Evolutionary conservation across 371 early-diverging fungal genomes (phyloP).

Genomic region (Actinomucor elegans): DNA sequence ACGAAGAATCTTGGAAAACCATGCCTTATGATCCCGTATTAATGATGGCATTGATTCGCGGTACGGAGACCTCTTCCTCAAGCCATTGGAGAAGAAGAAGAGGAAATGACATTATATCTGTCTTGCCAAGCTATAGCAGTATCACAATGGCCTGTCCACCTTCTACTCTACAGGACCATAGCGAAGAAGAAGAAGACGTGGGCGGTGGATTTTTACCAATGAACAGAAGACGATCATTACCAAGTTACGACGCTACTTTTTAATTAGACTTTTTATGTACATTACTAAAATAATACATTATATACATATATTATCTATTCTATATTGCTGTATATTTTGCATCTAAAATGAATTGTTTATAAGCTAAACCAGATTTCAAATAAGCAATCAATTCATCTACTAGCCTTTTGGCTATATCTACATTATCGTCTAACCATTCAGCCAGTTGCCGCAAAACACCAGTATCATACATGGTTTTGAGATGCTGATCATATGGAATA

Average conservation of each 20-base stretch:
- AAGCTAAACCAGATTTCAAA: slow-evolving; percentile 34
- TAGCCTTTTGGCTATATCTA: slow-evolving; percentile 18
- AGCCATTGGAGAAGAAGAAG: background rate
- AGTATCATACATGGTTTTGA: slow-evolving; percentile 23
- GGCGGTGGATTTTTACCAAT: background rate
- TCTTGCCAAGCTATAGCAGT: slow-evolving; percentile 10
- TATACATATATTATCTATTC: background rate
- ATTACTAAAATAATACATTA: too few relatives aligned
- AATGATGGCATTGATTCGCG: slow-evolving; percentile 18
- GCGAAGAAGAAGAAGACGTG: background rate
- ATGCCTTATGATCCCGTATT: slow-evolving; percentile 37
- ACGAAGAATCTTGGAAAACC: slow-evolving; percentile 26
- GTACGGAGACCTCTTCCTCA: background rate
- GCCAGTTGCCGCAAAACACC: slow-evolving; percentile 17
- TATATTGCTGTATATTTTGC: slow-evolving; percentile 12
- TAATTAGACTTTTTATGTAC: background rate
- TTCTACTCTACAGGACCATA: too few relatives aligned
- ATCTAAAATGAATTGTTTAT: slow-evolving; percentile 30
- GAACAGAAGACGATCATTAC: slow-evolving; percentile 1
- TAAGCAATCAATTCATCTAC: slow-evolving; percentile 36
- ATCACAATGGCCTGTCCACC: background rate
- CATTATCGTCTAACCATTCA: slow-evolving; percentile 34
- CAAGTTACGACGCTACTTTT: slow-evolving; percentile 5
- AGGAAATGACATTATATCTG: background rate
- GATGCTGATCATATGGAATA: slow-evolving; percentile 22